phyloP scores from a whole-genome alignment of 1,284 basidiomycete genomes.

The Puccinia novopanici region DNA sequence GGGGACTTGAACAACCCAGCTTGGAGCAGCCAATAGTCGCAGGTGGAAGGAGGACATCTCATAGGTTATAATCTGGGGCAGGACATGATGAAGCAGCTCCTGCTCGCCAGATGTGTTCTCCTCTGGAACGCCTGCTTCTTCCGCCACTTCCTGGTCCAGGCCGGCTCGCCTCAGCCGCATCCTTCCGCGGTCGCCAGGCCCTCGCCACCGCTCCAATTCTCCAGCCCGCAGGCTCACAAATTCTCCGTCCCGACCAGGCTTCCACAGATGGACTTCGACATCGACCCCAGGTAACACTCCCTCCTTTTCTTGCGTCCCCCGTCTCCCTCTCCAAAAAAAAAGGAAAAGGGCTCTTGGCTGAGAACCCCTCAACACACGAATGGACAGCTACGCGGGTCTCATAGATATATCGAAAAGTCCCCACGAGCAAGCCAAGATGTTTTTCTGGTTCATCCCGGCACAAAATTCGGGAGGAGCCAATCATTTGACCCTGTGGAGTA shows the following conservation, averaged over 20 bases:
- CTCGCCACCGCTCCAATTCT: constrained; percentile 3
- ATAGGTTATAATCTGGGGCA: too few relatives aligned
- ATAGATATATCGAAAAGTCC: constrained; percentile 68
- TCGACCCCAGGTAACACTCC: not conserved
- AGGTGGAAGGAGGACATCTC: too few relatives aligned
- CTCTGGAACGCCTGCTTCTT: not conserved
- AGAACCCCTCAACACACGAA: not conserved
- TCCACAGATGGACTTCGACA: constrained; percentile 16
- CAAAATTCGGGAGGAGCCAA: constrained; percentile 70
- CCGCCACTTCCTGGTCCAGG: not conserved
- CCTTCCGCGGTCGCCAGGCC: not conserved
- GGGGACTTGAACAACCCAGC: too few relatives aligned
- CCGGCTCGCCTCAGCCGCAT: not conserved
- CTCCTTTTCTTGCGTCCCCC: not conserved
- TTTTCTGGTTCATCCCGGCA: constrained; percentile 84
- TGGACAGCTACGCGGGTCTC: constrained; percentile 67
- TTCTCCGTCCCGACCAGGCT: constrained; percentile 9
- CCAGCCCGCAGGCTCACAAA: not conserved
- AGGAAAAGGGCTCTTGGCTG: not conserved
- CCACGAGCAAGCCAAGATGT: constrained; percentile 72
- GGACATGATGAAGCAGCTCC: not conserved
- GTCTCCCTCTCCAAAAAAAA: too few relatives aligned
- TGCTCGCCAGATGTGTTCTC: not conserved
- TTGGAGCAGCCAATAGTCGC: not conserved
- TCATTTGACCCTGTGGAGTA: constrained; percentile 63